Evolutionary conservation across 768 basidiomycete genomes (phyloP).

Genomic region (Termitomyces sp.): DNA sequence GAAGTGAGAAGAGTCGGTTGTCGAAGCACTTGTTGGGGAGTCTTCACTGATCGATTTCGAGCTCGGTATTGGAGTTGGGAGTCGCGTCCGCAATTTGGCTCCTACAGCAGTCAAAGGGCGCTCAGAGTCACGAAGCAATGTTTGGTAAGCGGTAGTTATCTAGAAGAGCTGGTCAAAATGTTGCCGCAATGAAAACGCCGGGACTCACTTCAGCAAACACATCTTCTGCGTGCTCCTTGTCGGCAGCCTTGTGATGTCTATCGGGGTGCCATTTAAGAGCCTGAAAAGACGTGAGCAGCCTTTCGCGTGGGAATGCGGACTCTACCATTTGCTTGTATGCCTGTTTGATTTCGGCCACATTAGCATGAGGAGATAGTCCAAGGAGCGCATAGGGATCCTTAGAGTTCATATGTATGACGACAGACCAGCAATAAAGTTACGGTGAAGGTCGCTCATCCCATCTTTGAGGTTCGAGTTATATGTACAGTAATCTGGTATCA

Average conservation of each 20-base stretch:
- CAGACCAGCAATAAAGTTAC: background rate
- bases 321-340: slow-evolving; percentile 63
- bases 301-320: slow-evolving; percentile 18
- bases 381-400: slow-evolving; percentile 39
- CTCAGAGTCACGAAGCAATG: slow-evolving; percentile 40
- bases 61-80: slow-evolving; percentile 15
- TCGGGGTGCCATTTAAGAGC: slow-evolving; percentile 70
- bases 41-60: slow-evolving; percentile 15
- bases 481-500: slow-evolving; percentile 6
- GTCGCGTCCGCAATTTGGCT: slow-evolving; percentile 8
- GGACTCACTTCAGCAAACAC: slow-evolving; percentile 55
- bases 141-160: slow-evolving; percentile 57
- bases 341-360: slow-evolving; percentile 34
- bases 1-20: slow-evolving; percentile 24
- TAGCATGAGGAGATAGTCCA: slow-evolving; percentile 42
- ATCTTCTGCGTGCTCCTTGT: slow-evolving; percentile 49
- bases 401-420: slow-evolving; percentile 29
- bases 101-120: slow-evolving; percentile 11
- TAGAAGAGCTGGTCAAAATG: slow-evolving; percentile 18
- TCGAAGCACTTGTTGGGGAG: slow-evolving; percentile 20
- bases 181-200: background rate
- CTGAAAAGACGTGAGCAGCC: slow-evolving; percentile 22
- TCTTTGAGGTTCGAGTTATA: slow-evolving; percentile 8
- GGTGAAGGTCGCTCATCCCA: background rate
- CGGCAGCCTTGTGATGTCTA: slow-evolving; percentile 50